These are phyloP conservation scores for Myxozyma kluyveri DNA, from an alignment of 805 yeast species.

Conservation along the genomic window DNA sequence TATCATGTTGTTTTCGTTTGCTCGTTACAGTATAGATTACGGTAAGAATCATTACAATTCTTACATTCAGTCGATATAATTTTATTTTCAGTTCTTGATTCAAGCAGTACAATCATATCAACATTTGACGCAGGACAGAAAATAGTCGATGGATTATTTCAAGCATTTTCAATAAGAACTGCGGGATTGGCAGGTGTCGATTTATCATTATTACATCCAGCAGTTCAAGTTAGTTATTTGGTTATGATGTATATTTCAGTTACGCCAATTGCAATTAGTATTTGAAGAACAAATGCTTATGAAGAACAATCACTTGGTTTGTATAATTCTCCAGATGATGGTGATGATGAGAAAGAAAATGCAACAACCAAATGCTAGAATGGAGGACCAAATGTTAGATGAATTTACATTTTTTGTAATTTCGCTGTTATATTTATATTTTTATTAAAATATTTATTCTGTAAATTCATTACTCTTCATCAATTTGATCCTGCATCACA, in stretches of 20 bases:
- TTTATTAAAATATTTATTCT: no score
- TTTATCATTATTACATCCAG: constrained; percentile 72
- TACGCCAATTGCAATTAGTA: constrained; percentile 90
- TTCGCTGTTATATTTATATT: no score
- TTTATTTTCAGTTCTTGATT: constrained; percentile 75
- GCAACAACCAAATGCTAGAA: no score
- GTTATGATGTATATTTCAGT: constrained; percentile 98
- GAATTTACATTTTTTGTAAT: no score
- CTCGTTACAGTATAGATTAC: no score
- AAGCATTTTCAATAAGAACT: constrained; percentile 89
- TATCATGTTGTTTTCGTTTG: no score
- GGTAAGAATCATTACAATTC: no score
- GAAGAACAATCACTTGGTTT: constrained; percentile 96
- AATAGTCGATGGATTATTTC: constrained; percentile 79
- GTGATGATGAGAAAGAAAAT: constrained; percentile 32
- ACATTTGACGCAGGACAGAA: constrained; percentile 63
- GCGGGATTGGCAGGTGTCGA: constrained; percentile 83
- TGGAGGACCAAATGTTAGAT: no score
- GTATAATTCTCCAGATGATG: constrained; percentile 42
- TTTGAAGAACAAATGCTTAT: constrained; percentile 94
- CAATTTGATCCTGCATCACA: no score
- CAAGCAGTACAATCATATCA: constrained; percentile 52
- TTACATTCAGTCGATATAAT: constrained; percentile 82
- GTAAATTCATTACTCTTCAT: no score
- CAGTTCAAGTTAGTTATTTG: constrained; percentile 88